Conservation (phyloP, 768 basidiomycete species). For the Lentinus brumalis region DNA sequence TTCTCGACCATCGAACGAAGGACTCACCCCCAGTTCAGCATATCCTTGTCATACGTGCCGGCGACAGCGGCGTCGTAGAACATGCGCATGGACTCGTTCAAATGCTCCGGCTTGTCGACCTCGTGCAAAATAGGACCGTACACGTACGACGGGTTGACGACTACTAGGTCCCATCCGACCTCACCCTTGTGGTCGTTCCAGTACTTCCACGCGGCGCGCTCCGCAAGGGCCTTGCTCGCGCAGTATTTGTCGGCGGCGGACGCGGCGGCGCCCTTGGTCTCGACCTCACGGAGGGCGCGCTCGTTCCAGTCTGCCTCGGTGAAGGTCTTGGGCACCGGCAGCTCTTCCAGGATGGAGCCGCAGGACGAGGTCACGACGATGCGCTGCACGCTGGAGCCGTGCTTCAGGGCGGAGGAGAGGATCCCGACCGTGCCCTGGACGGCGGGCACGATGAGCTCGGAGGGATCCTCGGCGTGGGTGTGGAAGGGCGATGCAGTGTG, state of each 20-base stretch:
- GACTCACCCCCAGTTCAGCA: slow-evolving; percentile 15
- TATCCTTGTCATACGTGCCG: slow-evolving; percentile 11
- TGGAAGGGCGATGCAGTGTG: slow-evolving; percentile 42
- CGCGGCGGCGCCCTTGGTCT: slow-evolving; percentile 51
- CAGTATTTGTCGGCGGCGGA: slow-evolving; percentile 47
- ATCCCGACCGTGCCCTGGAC: slow-evolving; percentile 68
- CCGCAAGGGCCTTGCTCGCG: slow-evolving; percentile 60
- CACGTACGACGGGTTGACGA: slow-evolving; percentile 53
- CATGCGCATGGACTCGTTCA: slow-evolving; percentile 37
- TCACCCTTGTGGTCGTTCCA: slow-evolving; percentile 42
- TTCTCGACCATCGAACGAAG: background rate
- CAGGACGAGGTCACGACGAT: slow-evolving; percentile 69
- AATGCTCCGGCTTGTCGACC: slow-evolving; percentile 30
- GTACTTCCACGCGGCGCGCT: slow-evolving; percentile 57
- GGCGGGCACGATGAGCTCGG: slow-evolving; percentile 67
- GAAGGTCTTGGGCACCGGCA: slow-evolving; percentile 33
- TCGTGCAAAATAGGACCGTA: slow-evolving; percentile 33
- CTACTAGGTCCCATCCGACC: slow-evolving; percentile 52
- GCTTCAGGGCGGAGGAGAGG: slow-evolving; percentile 55
- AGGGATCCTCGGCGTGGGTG: slow-evolving; percentile 16
- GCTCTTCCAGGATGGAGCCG: slow-evolving; percentile 44
- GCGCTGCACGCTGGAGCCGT: slow-evolving; percentile 55
- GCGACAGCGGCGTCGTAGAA: slow-evolving; percentile 23
- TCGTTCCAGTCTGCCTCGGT: slow-evolving; percentile 66
- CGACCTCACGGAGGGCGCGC: slow-evolving; percentile 43